Conservation (phyloP, 2,329 filamentous ascomycete species). For the Davidsoniella eucalypti region DNA sequence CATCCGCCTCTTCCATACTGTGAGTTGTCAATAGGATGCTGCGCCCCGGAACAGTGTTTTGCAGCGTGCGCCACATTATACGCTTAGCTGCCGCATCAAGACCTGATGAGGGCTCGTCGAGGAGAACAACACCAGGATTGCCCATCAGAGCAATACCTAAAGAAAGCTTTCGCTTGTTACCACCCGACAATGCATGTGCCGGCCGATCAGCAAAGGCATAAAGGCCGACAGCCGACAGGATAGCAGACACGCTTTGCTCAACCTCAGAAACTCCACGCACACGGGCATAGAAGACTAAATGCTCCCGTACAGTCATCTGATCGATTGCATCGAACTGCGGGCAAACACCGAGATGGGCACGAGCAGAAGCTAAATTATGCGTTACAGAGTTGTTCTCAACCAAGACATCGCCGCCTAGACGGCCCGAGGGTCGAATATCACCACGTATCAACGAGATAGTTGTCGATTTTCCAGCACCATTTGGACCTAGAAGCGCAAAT, state of each 20-base stretch:
- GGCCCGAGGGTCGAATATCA: conserved; percentile 63
- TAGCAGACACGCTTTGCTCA: conserved; percentile 58
- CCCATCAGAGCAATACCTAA: conserved; percentile 85
- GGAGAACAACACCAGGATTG: conserved; percentile 69
- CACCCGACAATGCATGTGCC: conserved; percentile 66
- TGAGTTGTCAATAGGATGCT: conserved; percentile 81
- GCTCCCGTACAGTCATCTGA: conserved; percentile 75
- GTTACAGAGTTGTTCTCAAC: conserved; percentile 65
- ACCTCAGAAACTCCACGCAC: conserved; percentile 64
- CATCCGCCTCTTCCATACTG: conserved; percentile 89
- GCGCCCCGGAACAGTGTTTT: conserved; percentile 56
- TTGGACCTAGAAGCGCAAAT: conserved; percentile 77
- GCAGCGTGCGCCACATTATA: conserved; percentile 81
- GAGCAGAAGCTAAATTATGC: conserved; percentile 53
- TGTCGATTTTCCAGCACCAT: conserved; percentile 81
- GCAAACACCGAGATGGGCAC: conserved; percentile 73
- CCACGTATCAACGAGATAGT: conserved; percentile 80
- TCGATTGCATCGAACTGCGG: conserved; percentile 82
- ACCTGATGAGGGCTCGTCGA: conserved; percentile 78
- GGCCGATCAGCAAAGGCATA: conserved; percentile 54
- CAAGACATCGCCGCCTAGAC: conserved; percentile 58
- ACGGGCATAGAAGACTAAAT: conserved; percentile 74
- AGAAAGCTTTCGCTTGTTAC: conserved; percentile 85
- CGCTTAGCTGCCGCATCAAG: conserved; percentile 85
- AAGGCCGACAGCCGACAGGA: conserved; percentile 69